These are phyloP conservation scores for Ophiorrhiza pumila DNA, from an alignment of 257 asterid genomes.

Conservation along the genomic window DNA sequence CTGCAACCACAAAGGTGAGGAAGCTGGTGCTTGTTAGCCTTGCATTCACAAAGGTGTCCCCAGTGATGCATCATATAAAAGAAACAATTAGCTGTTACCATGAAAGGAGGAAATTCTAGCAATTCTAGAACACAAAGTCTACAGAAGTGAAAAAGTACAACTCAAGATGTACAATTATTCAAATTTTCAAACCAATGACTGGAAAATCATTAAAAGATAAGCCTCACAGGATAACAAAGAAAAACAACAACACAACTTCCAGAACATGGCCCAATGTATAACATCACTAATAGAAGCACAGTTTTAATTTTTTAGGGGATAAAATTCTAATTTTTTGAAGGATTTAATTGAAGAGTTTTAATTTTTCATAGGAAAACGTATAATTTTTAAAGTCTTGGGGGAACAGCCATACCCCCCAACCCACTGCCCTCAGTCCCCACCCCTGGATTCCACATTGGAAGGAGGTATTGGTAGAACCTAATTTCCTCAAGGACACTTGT, in stretches of 20 bases:
- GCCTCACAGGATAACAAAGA: not conserved
- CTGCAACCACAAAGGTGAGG: slow-evolving; percentile 66
- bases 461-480: too few species aligned
- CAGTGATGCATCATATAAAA: slow-evolving; percentile 63
- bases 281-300: too few species aligned
- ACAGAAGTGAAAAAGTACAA: not conserved
- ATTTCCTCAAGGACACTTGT: too few species aligned
- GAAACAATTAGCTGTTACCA: not conserved
- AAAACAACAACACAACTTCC: not conserved
- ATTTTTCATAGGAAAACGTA: too few species aligned
- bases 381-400: too few species aligned
- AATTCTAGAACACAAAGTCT: not conserved
- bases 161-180: too few species aligned
- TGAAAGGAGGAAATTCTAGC: slow-evolving; percentile 12
- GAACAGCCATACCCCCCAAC: too few species aligned
- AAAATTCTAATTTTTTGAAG: too few species aligned
- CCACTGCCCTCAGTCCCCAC: too few species aligned
- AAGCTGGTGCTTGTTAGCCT: slow-evolving; percentile 62
- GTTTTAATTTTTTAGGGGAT: too few species aligned
- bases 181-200: slow-evolving; percentile 2
- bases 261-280: not conserved
- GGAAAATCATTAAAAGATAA: not conserved
- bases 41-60: slow-evolving; percentile 93
- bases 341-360: too few species aligned
- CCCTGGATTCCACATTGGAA: too few species aligned